Evolutionary conservation across 2,329 filamentous ascomycete species (phyloP).

Genomic region (Akanthomyces uredinophilus): DNA sequence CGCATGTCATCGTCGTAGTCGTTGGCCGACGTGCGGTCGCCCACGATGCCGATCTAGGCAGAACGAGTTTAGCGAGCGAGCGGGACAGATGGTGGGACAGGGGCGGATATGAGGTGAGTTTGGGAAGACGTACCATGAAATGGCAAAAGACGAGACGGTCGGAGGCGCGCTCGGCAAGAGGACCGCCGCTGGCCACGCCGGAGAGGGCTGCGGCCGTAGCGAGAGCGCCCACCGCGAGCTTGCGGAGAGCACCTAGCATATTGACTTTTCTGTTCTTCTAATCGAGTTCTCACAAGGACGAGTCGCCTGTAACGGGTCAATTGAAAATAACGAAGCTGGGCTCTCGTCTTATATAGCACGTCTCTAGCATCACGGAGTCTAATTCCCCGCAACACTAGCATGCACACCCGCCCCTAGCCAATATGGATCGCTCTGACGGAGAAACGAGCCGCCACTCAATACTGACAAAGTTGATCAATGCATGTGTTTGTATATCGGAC

Average conservation of each 20-base stretch:
- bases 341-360: neutral
- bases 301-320: neutral
- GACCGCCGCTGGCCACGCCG: conserved; percentile 12
- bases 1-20: conserved; percentile 45
- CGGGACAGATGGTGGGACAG: neutral
- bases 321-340: neutral
- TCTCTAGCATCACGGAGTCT: neutral
- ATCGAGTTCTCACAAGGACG: neutral
- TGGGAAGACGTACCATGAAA: conserved; percentile 34
- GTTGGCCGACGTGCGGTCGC: conserved; percentile 34
- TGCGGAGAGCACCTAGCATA: conserved; percentile 16
- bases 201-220: conserved; percentile 17
- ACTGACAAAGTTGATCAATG: neutral
- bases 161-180: conserved; percentile 18
- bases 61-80: neutral
- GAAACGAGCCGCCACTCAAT: neutral
- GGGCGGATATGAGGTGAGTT: neutral
- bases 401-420: neutral
- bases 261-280: neutral
- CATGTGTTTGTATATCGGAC: neutral
- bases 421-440: neutral
- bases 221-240: conserved; percentile 16
- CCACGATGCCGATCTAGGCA: conserved; percentile 38
- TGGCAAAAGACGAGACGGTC: conserved; percentile 36
- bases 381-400: neutral